phyloP scores from a whole-genome alignment of 176 grass and related monocot species.

The Carex littledalei region DNA sequence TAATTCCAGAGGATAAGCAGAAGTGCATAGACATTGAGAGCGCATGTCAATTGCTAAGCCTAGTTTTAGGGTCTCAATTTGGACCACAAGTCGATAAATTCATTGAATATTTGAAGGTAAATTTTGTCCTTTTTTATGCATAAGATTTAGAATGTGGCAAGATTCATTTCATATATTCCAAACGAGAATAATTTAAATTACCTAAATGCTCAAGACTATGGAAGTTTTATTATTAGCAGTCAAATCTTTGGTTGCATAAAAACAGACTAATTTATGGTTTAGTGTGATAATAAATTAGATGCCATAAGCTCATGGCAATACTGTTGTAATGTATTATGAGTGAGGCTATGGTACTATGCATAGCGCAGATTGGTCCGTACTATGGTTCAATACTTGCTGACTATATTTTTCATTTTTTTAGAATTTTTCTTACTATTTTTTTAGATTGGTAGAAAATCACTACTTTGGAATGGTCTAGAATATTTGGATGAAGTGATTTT shows the following conservation, averaged over 20 bases:
- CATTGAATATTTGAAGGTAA: conserved; percentile 83
- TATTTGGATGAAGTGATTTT: too few species aligned
- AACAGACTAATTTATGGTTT: not conserved
- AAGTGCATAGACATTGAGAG: conserved; percentile 94
- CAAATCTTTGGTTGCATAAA: not conserved
- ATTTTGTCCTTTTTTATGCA: not conserved
- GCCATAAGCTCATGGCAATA: not conserved
- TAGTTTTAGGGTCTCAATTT: conserved; percentile 79
- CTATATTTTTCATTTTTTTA: too few species aligned
- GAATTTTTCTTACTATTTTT: too few species aligned
- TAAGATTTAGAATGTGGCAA: not conserved
- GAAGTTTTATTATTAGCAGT: not conserved
- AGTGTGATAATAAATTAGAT: not conserved
- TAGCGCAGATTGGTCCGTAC: too few species aligned
- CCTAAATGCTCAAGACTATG: not conserved
- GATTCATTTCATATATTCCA: not conserved
- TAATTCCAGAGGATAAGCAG: conserved; percentile 83
- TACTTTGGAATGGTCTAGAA: too few species aligned
- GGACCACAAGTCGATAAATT: conserved; percentile 71
- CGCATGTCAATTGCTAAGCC: conserved; percentile 80
- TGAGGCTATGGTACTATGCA: too few species aligned
- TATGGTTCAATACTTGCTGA: too few species aligned
- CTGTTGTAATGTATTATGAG: not conserved
- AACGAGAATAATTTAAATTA: not conserved
- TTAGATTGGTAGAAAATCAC: too few species aligned